A percentile compares a stretch with the other conserved stretches of the same genome.
These are phyloP conservation scores for Globisporangium paddicum DNA, from an alignment of 352 stramenopile species.

Conservation along the genomic window DNA sequence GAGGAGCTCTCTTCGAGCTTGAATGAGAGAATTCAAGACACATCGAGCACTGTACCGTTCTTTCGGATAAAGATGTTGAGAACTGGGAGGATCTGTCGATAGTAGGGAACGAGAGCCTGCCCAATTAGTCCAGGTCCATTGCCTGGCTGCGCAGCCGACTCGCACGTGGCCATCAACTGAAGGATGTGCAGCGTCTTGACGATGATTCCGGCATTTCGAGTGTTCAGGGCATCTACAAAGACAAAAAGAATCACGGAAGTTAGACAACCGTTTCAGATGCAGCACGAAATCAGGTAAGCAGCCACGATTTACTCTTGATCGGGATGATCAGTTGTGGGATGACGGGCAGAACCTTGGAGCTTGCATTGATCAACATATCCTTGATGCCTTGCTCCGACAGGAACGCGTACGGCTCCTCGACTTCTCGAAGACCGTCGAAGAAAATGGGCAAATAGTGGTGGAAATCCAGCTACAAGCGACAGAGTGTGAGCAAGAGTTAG, in stretches of 20 bases:
- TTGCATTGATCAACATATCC: slow-evolving; percentile 96
- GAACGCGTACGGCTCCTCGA: slow-evolving; percentile 96
- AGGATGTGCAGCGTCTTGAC: slow-evolving; percentile 97
- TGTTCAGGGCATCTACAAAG: slow-evolving; percentile 85
- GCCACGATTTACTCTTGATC: slow-evolving; percentile 88
- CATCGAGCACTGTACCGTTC: slow-evolving; percentile 59
- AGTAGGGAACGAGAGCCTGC: slow-evolving; percentile 96
- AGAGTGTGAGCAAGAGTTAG: background rate
- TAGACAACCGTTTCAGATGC: background rate
- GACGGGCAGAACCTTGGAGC: slow-evolving; percentile 94
- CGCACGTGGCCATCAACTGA: slow-evolving; percentile 94
- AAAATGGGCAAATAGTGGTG: slow-evolving; percentile 99
- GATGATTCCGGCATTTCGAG: slow-evolving; percentile 90
- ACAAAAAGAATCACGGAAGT: background rate
- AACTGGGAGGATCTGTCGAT: slow-evolving; percentile 95
- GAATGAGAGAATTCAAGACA: background rate
- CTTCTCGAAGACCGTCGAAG: slow-evolving; percentile 95
- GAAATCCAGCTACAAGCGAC: slow-evolving; percentile 89
- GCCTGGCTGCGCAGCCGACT: slow-evolving; percentile 72
- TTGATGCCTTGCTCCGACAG: slow-evolving; percentile 95
- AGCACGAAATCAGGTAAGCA: background rate
- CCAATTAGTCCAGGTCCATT: slow-evolving; percentile 89
- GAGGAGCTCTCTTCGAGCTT: background rate
- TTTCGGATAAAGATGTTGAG: slow-evolving; percentile 98
- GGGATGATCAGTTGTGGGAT: slow-evolving; percentile 98